Percentiles rank a stretch among this genome's conserved stretches.
Conservation (phyloP, 2,329 filamentous ascomycete genomes). For the Endoconidiophora laricicola region DNA sequence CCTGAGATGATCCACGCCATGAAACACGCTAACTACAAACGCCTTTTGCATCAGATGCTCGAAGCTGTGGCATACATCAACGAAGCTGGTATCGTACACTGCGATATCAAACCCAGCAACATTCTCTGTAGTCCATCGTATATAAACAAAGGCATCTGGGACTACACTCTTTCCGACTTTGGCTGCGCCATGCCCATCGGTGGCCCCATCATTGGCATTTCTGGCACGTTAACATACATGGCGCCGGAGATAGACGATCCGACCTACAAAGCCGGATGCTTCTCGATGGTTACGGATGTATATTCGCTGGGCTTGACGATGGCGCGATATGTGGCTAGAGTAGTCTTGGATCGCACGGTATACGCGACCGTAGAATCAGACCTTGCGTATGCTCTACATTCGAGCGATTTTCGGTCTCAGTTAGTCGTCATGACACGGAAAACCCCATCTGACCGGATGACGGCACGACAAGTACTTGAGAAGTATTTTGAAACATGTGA, state of each 20-base stretch:
- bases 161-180: conserved; percentile 10
- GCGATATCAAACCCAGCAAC: conserved; percentile 9
- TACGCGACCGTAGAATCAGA: too few relatives aligned
- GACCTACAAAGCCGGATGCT: too few relatives aligned
- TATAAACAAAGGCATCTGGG: neutral
- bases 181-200: neutral
- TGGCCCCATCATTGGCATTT: too few relatives aligned
- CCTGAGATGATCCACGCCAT: too few relatives aligned
- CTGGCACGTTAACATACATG: too few relatives aligned
- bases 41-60: conserved; percentile 7
- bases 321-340: too few relatives aligned
- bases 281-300: too few relatives aligned
- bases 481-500: neutral
- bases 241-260: too few relatives aligned
- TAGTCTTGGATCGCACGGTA: too few relatives aligned
- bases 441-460: neutral
- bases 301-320: too few relatives aligned
- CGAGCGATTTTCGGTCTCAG: too few relatives aligned
- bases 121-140: conserved; percentile 3
- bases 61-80: conserved; percentile 3
- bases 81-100: neutral
- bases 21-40: neutral
- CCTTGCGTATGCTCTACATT: too few relatives aligned
- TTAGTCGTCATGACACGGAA: neutral
- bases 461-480: neutral